Base-by-base conservation (phyloP, 805 yeast species). In the Candida ortonii region DNA sequence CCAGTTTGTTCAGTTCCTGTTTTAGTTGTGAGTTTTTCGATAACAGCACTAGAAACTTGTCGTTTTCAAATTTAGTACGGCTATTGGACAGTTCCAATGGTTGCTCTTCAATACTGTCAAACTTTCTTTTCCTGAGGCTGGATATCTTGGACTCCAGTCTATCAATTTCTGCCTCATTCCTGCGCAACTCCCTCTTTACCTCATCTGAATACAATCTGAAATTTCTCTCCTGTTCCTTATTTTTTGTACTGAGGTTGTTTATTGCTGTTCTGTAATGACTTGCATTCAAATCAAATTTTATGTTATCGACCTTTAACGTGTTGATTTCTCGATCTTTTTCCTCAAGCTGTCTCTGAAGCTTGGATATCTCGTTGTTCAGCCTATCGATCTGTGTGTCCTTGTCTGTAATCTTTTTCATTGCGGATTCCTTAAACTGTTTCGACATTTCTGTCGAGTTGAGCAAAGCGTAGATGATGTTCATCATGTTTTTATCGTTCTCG, bases 401-500 rank as follows among this genome's bases (percentile, higher is more conserved):
- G 11, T 47, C 47, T 4, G 31, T 25, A 8, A 41, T 10, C 14
- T 42, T 43, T 26, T 29, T 36, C 16, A 41, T 13, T 2, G 41
- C 17, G 3, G 36, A n/a, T 19, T 53, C 55, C 16, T 52, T 50
- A 12, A 42, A 36, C 16, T 37, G 36, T 16, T 35, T 44, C 6
- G 50, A 37, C n/a, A 45, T 39, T 12, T 58, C 61, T 2, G 46
- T 14, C 1, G 53, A 34, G 13, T 43, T 44, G 11, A 58, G 33
- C 10, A 62, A 41, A 4, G 51, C 33, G 30, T 50, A 54, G 4
- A 57, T 43, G 7, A 52, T 44, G 30, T 56, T 52, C 22, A 59
- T 48, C 16, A 53, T 38, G 18, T 53, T 50, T 23, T 53, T 54
- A 35, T 63, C 68, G 33, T 62, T 62, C 30, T 57, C 55, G 36